Percentiles rank a stretch among this genome's conserved stretches.
Conservation (phyloP, 2,329 filamentous ascomycete species). For the Waltergamsia citrina region DNA sequence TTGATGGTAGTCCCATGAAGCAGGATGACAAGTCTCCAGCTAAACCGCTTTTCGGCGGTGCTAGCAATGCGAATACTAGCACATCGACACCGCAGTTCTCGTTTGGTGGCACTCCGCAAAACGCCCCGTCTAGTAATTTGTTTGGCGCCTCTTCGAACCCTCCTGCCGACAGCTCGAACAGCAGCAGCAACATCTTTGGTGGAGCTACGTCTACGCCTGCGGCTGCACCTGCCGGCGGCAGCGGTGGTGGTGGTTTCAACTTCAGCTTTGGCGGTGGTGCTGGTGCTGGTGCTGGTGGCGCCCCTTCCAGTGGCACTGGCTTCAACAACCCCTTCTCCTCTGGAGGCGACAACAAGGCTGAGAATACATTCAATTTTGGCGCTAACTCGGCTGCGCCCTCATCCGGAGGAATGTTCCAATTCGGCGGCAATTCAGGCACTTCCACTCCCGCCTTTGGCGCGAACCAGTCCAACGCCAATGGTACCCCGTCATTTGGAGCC, state of each 20-base stretch:
- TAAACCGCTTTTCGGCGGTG: conserved; percentile 19
- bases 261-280: conserved; percentile 10
- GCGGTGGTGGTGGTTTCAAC: conserved; percentile 17
- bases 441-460: conserved; percentile 22
- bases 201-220: conserved; percentile 12
- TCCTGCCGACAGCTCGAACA: conserved; percentile 2
- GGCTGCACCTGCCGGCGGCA: conserved; percentile 1
- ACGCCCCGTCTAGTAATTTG: conserved; percentile 23
- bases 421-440: conserved; percentile 20
- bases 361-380: conserved; percentile 25
- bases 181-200: conserved; percentile 23
- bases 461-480: conserved; percentile 2
- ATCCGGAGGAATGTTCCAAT: conserved; percentile 24
- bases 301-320: conserved; percentile 11
- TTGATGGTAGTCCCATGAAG: conserved; percentile 33
- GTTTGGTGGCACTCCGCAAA: conserved; percentile 15
- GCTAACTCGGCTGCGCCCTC: conserved; percentile 14
- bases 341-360: conserved; percentile 9
- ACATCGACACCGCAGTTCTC: conserved; percentile 22
- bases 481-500: conserved; percentile 7
- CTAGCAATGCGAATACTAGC: conserved; percentile 12
- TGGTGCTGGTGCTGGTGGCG: conserved; percentile 3
- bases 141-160: conserved; percentile 20
- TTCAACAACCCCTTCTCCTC: conserved; percentile 31
- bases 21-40: conserved; percentile 28